A percentile compares a stretch with the other conserved stretches of the same genome.
These are phyloP conservation scores for California macrophylla DNA, from an alignment of 441 rosid species.

Conservation along the genomic window DNA sequence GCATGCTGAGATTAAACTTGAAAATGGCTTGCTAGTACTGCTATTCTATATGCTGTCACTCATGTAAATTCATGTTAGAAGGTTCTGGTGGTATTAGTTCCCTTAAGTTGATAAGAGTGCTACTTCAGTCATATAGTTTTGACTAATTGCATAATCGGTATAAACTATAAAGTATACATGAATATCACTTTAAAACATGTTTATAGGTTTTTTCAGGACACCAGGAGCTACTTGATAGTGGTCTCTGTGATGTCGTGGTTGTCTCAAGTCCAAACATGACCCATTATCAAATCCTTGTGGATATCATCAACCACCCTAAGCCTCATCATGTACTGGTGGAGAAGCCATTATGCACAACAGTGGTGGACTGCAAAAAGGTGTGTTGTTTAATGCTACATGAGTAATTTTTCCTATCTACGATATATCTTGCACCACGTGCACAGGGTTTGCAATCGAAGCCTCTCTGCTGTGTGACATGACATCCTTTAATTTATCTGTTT, in stretches of 20 bases:
- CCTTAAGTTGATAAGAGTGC: not conserved
- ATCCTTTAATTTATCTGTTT: not conserved
- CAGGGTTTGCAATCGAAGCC: not conserved
- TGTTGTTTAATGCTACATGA: slow-evolving; percentile 7
- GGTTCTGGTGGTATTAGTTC: not conserved
- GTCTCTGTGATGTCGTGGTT: slow-evolving; percentile 67
- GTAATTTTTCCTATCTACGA: not conserved
- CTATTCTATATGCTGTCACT: not conserved
- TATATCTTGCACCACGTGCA: not conserved
- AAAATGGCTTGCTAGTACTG: not conserved
- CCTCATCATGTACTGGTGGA: slow-evolving; percentile 83
- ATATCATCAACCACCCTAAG: slow-evolving; percentile 59
- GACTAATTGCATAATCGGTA: too few species aligned
- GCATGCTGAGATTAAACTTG: not conserved
- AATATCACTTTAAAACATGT: slow-evolving; percentile 11
- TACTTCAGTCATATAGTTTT: not conserved
- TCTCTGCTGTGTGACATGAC: not conserved
- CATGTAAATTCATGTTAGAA: not conserved
- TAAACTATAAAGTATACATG: not conserved
- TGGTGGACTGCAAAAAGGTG: slow-evolving; percentile 73
- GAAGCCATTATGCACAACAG: slow-evolving; percentile 88
- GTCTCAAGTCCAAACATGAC: slow-evolving; percentile 90
- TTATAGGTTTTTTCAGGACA: slow-evolving; percentile 71
- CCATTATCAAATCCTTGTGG: slow-evolving; percentile 71
- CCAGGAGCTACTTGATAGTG: slow-evolving; percentile 59